Evolutionary conservation across 768 basidiomycete genomes (phyloP), one percentile per base, ranked within the genome.

Genomic region (Jaapia argillacea): DNA sequence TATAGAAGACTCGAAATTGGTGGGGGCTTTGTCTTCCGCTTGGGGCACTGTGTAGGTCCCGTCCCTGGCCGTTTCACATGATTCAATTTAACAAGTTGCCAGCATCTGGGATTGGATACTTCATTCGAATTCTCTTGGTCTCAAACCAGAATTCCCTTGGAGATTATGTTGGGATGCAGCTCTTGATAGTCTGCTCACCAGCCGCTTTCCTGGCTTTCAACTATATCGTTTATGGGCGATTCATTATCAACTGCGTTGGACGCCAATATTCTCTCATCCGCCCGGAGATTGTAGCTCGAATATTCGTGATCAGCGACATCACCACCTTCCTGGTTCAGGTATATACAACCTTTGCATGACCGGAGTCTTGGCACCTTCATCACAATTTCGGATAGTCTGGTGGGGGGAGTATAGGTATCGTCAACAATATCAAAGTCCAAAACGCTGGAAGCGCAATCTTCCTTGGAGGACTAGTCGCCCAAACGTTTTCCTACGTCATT

Each of bases 1-100:
- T n/a, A n/a, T n/a, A n/a, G n/a, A n/a, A n/a, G n/a, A n/a, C n/a
- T n/a, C n/a, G 50, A 6, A 24, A 54, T 7, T 58, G 58, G 61
- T 61, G 60, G 60, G 60, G 53, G n/a, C 36, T 63, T 26, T 61
- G 51, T 41, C 54, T 63, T 4, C 60, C 61, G n/a, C 53, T 62
- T 4, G 60, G 50, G 5, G n/a, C 56, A n/a, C 24, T 52, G 6
- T 18, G 60, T 59, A 43, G 6, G 23, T 14, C 16, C 21, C 26
- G 23, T 21, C 5, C n/a, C n/a, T n/a, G n/a, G n/a, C 4, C 24
- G 7, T 28, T 13, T 43, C 27, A 38, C 28, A 20, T 24, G 3
- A 20, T 22, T 23, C 41, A 31, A 6, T 14, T 24, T 26, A 24
- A 26, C 25, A 42, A 37, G 14, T 26, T 40, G 12, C 16, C n/a